Evolutionary conservation across 495 filamentous ascomycete species (phyloP), one percentile per base, ranked within the genome.

Genomic region (Venustampulla echinocandica): DNA sequence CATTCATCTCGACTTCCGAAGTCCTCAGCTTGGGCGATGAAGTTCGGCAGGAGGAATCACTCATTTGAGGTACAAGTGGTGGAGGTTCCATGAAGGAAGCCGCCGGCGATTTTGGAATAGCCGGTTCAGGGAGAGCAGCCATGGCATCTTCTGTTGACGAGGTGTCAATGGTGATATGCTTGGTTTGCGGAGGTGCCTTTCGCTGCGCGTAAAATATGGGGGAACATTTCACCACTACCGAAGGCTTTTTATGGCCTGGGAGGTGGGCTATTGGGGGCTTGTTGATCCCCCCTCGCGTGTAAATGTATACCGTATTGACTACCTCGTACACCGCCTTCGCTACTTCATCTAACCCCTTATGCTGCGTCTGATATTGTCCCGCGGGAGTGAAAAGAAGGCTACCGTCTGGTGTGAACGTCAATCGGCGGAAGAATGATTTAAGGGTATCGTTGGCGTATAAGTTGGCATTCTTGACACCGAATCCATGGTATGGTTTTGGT

Each of bases 391-490:
- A 85, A 7, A 99, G 75, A 36, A 99, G 69, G 62, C 90, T 95
- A 13, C 93, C 93, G 57, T 97, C 93, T 1, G 93, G 89, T 5
- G 93, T 83, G 61, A 97, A 99, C 0, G 93, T 88, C 32, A 99
- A 68, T 25, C 93, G 79, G 34, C 93, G 76, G 69, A 99, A 99
- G 66, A 99, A 99, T 2, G 93, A 97, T 0, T 88, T 97, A 24
- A 96, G 78, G 0, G 89, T 95, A 65, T 99, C 93, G 48, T 94
- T 96, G n/a, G 84, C 87, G 63, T 99, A 99, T 28, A 97, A 81
- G 46, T 79, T 90, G 30, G 90, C 76, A 54, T 95, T 95, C 60
- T 79, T 82, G 34, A 87, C 76, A 2, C 83, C 86, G 10, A 28
- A 82, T 43, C 14, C 78, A 71, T 20, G 71, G 66, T 58, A 67